Percentiles rank a stretch among this genome's conserved stretches.
phyloP scores from a whole-genome alignment of 2,329 filamentous ascomycete genomes.

The Polytolypa hystricis region DNA sequence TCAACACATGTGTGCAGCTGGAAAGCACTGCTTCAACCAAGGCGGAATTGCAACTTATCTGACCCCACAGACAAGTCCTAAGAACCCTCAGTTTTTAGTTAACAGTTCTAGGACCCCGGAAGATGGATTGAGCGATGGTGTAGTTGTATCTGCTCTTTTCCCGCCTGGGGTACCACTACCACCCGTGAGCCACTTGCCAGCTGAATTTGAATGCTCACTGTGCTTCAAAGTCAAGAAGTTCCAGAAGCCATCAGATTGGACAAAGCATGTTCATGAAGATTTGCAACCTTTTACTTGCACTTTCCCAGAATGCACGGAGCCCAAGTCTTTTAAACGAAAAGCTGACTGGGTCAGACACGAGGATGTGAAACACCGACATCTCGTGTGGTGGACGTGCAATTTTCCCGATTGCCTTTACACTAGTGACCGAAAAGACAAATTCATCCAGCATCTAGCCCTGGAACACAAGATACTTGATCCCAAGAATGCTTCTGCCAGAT shows the following conservation, averaged over 20 bases:
- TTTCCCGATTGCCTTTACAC: constrained; percentile 68
- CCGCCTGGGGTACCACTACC: constrained; percentile 72
- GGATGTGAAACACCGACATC: constrained; percentile 77
- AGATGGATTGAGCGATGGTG: constrained; percentile 53
- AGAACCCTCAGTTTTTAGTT: constrained; percentile 47
- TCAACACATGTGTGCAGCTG: constrained; percentile 48
- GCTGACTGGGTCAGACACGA: constrained; percentile 94
- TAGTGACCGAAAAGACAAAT: constrained; percentile 85
- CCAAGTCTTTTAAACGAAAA: constrained; percentile 89
- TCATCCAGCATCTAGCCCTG: constrained; percentile 80
- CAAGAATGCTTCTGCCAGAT: constrained; percentile 61
- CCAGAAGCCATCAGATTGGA: constrained; percentile 90
- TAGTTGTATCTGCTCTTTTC: constrained; percentile 62
- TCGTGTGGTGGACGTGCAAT: constrained; percentile 85
- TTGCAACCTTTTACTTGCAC: constrained; percentile 90
- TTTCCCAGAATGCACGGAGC: constrained; percentile 68
- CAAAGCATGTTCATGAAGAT: constrained; percentile 90
- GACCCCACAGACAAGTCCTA: constrained; percentile 42
- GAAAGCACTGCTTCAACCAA: constrained; percentile 51
- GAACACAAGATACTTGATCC: constrained; percentile 83
- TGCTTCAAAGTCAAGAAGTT: constrained; percentile 81
- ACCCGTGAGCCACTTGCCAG: constrained; percentile 63
- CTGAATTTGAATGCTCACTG: constrained; percentile 79
- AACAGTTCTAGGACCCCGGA: constrained; percentile 44
- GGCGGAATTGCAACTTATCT: constrained; percentile 56